phyloP scores from a whole-genome alignment of 352 stramenopile species.

The Phytophthora fragariaefolia region DNA sequence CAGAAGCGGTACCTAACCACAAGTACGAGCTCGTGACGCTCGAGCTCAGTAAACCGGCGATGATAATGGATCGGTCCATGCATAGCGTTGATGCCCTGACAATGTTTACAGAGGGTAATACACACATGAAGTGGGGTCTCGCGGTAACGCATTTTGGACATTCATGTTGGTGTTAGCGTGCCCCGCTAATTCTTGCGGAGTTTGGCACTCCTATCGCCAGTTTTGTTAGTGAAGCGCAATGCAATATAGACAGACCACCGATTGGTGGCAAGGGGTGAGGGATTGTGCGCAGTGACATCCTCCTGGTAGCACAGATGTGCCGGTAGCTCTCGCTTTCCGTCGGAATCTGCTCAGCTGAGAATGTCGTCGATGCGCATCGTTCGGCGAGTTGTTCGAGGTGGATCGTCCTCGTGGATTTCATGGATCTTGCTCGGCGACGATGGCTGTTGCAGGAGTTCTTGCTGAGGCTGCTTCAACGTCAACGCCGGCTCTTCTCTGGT shows the following conservation, averaged over 20 bases:
- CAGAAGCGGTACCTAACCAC: neutral
- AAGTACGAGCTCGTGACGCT: neutral
- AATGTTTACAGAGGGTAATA: neutral
- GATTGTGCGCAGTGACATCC: neutral
- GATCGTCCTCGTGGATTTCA: neutral
- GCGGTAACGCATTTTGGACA: neutral
- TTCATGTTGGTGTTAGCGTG: neutral
- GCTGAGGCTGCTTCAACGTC: neutral
- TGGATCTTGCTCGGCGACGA: neutral
- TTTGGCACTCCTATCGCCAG: conserved; percentile 2
- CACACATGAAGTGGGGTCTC: neutral
- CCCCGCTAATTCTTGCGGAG: neutral
- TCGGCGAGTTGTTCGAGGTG: neutral
- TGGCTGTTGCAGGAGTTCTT: neutral
- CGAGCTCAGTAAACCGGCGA: neutral
- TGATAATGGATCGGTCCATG: neutral
- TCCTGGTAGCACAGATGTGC: too few relatives aligned
- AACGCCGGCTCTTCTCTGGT: neutral
- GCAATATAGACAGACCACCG: neutral
- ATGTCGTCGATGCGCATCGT: conserved; percentile 4
- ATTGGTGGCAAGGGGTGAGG: neutral
- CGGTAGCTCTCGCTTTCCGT: neutral
- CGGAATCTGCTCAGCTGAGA: neutral
- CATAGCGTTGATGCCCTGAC: too few relatives aligned
- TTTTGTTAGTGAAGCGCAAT: conserved; percentile 1